Base-by-base conservation (phyloP, 495 filamentous ascomycete genomes). In the Penicillium soppii region DNA sequence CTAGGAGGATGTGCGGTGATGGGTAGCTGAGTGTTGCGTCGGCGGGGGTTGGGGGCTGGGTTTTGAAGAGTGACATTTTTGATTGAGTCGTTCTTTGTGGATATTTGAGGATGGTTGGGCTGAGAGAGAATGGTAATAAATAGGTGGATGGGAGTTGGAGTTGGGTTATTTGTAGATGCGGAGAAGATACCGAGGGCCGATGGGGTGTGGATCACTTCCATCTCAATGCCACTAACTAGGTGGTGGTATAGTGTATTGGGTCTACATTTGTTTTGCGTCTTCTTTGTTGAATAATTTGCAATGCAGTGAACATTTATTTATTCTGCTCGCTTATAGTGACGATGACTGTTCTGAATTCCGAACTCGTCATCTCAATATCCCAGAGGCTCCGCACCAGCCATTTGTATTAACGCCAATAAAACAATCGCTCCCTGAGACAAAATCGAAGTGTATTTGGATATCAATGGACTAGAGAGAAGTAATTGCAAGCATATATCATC, bases 1-100 rank as follows among this genome's bases (percentile, higher is more conserved):
- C 68, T 25, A 77, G 67, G 56, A 79, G 65, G 65, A 75, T 62
- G 53, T 73, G 68, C n/a, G 74, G 72, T 50, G 67, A 57, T 47
- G 76, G 77, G 62, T 70, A 77, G 49, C 69, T 58, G 56, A 79
- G 68, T 33, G 54, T 49, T 40, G 62, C 64, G 59, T 68, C 56
- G 59, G 69, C 52, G 7, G 71, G 62, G 36, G 58, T 49, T 41
- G 74, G 74, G 9, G 73, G 76, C 26, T 62, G 63, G 41, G 33
- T 71, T 46, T 56, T 58, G 55, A 75, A 70, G 7, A 39, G 19
- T 16, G 61, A 54, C 45, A 65, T 65, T 38, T 40, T 50, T 17
- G 17, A 46, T 7, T 47, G 43, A 15, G 4, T 10, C 10, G 17
- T 49, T 30, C 8, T 45, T 26, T 4, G 22, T 27, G 20, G 22